phyloP scores from a whole-genome alignment of 2,329 filamentous ascomycete species.

The Phaeoacremonium minimum region DNA sequence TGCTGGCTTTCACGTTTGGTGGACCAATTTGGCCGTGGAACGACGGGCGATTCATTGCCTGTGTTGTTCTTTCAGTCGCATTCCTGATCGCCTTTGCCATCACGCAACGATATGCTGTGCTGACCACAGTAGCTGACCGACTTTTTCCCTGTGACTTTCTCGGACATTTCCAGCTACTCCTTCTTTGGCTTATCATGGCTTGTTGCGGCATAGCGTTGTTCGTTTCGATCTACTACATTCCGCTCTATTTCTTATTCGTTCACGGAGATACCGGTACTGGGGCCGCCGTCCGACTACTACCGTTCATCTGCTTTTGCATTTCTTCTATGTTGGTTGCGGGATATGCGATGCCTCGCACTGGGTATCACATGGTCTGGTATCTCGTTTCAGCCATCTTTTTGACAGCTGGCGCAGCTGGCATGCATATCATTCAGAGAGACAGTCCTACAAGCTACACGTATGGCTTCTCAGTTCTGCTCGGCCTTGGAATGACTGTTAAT shows the following conservation, averaged over 20 bases:
- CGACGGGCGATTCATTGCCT: conserved; percentile 34
- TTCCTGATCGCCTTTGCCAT: conserved; percentile 30
- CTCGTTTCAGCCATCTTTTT: conserved; percentile 26
- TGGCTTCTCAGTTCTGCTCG: conserved; percentile 30
- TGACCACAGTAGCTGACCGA: conserved; percentile 25
- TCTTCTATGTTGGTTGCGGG: conserved; percentile 27
- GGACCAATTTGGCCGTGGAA: conserved; percentile 42
- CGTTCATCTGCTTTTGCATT: conserved; percentile 30
- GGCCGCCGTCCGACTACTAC: conserved; percentile 31
- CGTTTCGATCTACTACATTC: conserved; percentile 38
- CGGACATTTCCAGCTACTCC: conserved; percentile 19
- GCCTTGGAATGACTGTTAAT: conserved; percentile 28
- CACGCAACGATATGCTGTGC: conserved; percentile 31
- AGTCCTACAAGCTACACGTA: conserved; percentile 19
- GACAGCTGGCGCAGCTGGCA: conserved; percentile 25
- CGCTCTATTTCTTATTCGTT: conserved; percentile 45
- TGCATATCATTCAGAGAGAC: conserved; percentile 21
- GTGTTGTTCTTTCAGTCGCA: conserved; percentile 37
- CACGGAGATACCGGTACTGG: conserved; percentile 29
- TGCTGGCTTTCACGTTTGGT: conserved; percentile 45
- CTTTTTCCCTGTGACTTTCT: conserved; percentile 38
- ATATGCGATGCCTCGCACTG: conserved; percentile 22
- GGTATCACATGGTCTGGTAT: conserved; percentile 35
- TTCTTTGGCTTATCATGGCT: conserved; percentile 31
- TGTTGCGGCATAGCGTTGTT: conserved; percentile 20